Evolutionary conservation across 202 grass and related monocot species (phyloP).

Genomic region (Schoenoplectus triqueter): DNA sequence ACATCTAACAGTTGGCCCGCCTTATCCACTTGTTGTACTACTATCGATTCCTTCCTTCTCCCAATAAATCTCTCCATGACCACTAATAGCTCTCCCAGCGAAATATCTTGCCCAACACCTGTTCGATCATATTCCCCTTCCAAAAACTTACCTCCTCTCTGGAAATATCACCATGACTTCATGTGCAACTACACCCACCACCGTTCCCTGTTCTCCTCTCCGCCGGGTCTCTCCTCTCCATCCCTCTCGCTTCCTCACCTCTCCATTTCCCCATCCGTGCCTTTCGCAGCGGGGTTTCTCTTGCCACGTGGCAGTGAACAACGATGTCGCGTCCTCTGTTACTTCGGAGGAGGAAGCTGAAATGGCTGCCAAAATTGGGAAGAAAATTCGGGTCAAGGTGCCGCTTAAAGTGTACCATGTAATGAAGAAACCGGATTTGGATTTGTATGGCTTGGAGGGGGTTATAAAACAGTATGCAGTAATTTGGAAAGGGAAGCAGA

Average conservation of each 20-base stretch:
- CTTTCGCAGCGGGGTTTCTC: conserved; percentile 39
- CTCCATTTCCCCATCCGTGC: background rate
- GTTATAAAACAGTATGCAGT: conserved; percentile 73
- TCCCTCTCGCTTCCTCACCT: conserved; percentile 31
- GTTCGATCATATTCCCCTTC: conserved; percentile 53
- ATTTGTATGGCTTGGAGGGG: conserved; percentile 77
- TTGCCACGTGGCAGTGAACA: conserved; percentile 58
- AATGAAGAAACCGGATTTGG: conserved; percentile 70
- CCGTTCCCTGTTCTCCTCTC: conserved; percentile 30
- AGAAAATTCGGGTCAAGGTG: conserved; percentile 69
- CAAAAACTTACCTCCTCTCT: conserved; percentile 21
- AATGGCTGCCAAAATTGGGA: conserved; percentile 62
- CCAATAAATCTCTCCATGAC: conserved; percentile 8
- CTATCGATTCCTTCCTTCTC: background rate
- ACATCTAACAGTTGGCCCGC: background rate
- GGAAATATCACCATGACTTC: conserved; percentile 28
- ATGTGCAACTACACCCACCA: conserved; percentile 40
- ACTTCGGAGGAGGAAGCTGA: conserved; percentile 54
- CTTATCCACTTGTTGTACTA: conserved; percentile 42
- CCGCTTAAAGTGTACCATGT: conserved; percentile 78
- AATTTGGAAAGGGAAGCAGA: conserved; percentile 79
- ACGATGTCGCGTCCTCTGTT: conserved; percentile 40
- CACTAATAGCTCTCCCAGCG: conserved; percentile 16
- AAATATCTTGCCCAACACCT: conserved; percentile 48
- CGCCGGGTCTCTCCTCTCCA: conserved; percentile 30